phyloP scores from a whole-genome alignment of 2,329 filamentous ascomycete species.

The Diaporthe citrichinensis region DNA sequence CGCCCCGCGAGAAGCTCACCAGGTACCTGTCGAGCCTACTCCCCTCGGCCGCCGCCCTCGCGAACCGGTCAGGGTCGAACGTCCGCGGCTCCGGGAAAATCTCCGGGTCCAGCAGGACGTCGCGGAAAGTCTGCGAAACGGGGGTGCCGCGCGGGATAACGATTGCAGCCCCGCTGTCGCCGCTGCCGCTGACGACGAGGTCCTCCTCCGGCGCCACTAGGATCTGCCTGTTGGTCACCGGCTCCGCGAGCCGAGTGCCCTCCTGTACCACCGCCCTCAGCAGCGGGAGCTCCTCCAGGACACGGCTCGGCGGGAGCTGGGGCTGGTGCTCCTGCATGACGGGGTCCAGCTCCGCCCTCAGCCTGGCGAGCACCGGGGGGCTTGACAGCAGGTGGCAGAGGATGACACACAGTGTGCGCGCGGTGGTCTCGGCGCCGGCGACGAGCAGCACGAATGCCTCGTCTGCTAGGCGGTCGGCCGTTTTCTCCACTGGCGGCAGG shows the following conservation, averaged over 20 bases:
- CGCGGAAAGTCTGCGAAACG: constrained; percentile 10
- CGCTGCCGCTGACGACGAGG: background rate
- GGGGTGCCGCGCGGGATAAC: constrained; percentile 15
- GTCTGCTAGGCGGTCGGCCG: background rate
- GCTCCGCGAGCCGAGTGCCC: constrained; percentile 42
- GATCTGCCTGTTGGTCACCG: constrained; percentile 19
- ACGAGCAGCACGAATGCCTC: constrained; percentile 6
- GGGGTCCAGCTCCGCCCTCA: constrained; percentile 28
- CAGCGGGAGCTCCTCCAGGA: constrained; percentile 46
- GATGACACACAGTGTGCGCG: constrained; percentile 25
- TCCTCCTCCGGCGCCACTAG: background rate
- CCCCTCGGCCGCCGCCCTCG: background rate
- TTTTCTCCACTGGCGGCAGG: background rate
- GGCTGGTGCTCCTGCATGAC: constrained; percentile 36
- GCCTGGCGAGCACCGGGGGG: background rate
- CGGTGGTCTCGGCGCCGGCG: constrained; percentile 26
- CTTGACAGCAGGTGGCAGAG: constrained; percentile 16
- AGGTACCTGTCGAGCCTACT: constrained; percentile 17
- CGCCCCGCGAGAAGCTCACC: constrained; percentile 25
- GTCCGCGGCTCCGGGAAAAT: constrained; percentile 1
- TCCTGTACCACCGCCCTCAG: constrained; percentile 45
- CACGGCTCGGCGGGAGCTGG: constrained; percentile 41
- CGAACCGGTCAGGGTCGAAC: constrained; percentile 6
- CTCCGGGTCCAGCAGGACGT: constrained; percentile 15
- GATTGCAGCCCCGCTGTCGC: background rate